A percentile compares a stretch with the other conserved stretches of the same genome.
Conservation (phyloP, 768 basidiomycete genomes). For the Serendipita sp. region DNA sequence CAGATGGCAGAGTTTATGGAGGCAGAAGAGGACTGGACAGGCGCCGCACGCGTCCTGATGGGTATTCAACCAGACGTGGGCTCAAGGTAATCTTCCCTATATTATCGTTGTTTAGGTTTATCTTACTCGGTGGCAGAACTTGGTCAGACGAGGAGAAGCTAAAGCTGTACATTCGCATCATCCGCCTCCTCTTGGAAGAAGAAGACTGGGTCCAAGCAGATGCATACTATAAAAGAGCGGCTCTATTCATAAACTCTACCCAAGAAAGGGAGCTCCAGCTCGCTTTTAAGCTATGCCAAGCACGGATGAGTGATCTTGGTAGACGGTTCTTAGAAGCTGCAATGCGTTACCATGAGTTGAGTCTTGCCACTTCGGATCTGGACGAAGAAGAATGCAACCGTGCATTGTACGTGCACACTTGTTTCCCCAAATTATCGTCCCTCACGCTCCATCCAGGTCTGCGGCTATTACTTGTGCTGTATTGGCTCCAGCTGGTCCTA, state of each 20-base stretch:
- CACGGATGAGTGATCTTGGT: conserved; percentile 81
- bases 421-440: neutral
- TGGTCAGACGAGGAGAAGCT: conserved; percentile 75
- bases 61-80: conserved; percentile 82
- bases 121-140: conserved; percentile 24
- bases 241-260: conserved; percentile 68
- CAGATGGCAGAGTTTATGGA: conserved; percentile 86
- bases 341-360: conserved; percentile 83
- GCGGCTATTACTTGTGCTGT: conserved; percentile 94
- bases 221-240: conserved; percentile 92
- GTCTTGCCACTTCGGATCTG: conserved; percentile 64
- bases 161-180: conserved; percentile 80
- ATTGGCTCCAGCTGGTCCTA: conserved; percentile 91
- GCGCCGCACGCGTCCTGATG: conserved; percentile 82
- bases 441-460: conserved; percentile 27
- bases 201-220: conserved; percentile 97
- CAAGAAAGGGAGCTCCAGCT: conserved; percentile 64
- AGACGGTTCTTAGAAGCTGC: conserved; percentile 92
- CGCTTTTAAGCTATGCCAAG: conserved; percentile 83
- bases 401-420: conserved; percentile 51
- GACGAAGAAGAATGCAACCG: conserved; percentile 85
- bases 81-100: conserved; percentile 40
- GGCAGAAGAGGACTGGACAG: conserved; percentile 81
- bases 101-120: neutral
- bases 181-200: conserved; percentile 84